Percentiles rank a stretch among this genome's conserved stretches.
These are phyloP conservation scores for Sextonia rubra DNA, from an alignment of 164 flowering plant species.

Conservation along the genomic window DNA sequence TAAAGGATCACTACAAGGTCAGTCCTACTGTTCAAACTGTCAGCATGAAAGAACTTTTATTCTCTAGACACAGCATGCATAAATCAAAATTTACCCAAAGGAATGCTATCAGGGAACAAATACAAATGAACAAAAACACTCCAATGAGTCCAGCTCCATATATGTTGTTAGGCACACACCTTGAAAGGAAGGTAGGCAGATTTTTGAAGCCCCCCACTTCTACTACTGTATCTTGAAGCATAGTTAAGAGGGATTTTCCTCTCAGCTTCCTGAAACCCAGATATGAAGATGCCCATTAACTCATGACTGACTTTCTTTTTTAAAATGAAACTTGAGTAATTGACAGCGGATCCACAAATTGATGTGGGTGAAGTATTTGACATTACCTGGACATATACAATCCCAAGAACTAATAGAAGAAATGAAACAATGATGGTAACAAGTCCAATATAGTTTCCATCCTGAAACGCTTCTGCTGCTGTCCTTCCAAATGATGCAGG, in stretches of 20 bases:
- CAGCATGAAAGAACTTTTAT: too few relatives aligned
- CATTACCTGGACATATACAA: constrained; percentile 97
- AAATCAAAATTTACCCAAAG: not conserved
- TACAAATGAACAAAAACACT: not conserved
- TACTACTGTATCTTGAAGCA: constrained; percentile 82
- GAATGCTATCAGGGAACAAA: not conserved
- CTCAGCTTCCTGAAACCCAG: constrained; percentile 91
- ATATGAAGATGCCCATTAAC: constrained; percentile 19
- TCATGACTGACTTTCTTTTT: not conserved
- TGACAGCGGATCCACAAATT: not conserved
- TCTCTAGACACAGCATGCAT: too few relatives aligned
- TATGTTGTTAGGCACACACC: constrained; percentile 34
- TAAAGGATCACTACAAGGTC: too few relatives aligned
- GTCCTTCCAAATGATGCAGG: constrained; percentile 99
- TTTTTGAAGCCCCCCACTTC: constrained; percentile 73
- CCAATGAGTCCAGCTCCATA: not conserved
- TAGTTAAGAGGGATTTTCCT: constrained; percentile 98
- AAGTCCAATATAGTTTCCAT: constrained; percentile 88
- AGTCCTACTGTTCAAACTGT: too few relatives aligned
- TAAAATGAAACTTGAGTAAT: not conserved
- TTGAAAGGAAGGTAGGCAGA: constrained; percentile 98
- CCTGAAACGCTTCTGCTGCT: constrained; percentile 74
- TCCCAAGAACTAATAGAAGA: constrained; percentile 76
- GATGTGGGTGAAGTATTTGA: constrained; percentile 1
- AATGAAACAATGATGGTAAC: constrained; percentile 60